These are phyloP conservation scores for Aspergillus aculeatus DNA, from an alignment of 2,329 filamentous ascomycete genomes.

Conservation along the genomic window DNA sequence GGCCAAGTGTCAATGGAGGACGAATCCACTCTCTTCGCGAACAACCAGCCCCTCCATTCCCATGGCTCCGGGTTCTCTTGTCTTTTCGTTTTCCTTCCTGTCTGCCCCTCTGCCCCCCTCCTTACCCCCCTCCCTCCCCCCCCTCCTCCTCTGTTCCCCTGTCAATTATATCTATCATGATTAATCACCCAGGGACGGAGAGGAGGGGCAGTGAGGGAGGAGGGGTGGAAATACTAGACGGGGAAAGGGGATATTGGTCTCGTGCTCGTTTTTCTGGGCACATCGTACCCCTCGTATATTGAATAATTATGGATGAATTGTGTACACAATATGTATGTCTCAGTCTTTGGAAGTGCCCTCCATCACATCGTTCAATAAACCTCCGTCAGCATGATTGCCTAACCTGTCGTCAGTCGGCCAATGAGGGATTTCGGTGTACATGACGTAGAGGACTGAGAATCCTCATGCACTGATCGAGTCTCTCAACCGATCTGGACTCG, in stretches of 20 bases:
- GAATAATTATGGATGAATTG: no score
- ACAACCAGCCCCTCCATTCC: no score
- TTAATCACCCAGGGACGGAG: neutral
- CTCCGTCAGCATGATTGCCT: neutral
- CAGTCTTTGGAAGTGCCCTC: no score
- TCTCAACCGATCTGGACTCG: neutral
- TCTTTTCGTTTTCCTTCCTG: no score
- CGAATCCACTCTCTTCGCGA: neutral
- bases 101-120: no score
- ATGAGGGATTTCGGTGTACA: neutral
- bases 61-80: no score
- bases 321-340: no score
- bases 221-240: neutral
- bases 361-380: no score
- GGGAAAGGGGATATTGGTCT: neutral
- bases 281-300: no score
- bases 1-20: neutral
- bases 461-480: no score
- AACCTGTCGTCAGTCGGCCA: neutral
- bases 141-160: neutral
- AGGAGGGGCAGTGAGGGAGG: neutral
- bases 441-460: neutral
- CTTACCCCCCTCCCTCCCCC: neutral
- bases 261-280: neutral
- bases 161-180: neutral